Evolutionary conservation across 345 rosid genomes (phyloP).

Genomic region (Citrus reticulata): DNA sequence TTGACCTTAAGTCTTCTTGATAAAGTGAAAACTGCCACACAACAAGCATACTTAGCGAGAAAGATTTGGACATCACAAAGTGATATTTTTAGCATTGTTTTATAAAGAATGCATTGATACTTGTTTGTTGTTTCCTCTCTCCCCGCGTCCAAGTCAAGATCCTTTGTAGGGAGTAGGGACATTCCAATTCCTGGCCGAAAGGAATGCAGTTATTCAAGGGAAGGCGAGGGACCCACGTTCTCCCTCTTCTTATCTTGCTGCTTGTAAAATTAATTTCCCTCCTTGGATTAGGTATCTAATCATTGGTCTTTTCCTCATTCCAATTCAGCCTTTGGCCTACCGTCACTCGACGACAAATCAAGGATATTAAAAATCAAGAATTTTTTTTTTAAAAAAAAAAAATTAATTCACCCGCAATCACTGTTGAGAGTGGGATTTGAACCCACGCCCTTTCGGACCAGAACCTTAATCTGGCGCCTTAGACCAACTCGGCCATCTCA

Average conservation of each 20-base stretch:
- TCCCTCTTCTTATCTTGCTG: not conserved
- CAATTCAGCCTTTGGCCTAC: not conserved
- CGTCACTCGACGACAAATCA: not conserved
- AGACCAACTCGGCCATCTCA: constrained; percentile 99
- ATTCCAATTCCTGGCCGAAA: constrained; percentile 23
- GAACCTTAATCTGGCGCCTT: constrained; percentile 99
- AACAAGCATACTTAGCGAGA: not conserved
- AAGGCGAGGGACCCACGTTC: not conserved
- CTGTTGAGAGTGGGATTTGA: constrained; percentile 39
- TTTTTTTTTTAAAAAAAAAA: no score
- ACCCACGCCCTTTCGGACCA: constrained; percentile 99
- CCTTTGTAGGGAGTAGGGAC: not conserved
- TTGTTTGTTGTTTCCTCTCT: not conserved
- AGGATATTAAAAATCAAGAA: no score
- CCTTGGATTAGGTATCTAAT: not conserved
- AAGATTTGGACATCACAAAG: not conserved
- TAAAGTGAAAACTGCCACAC: not conserved
- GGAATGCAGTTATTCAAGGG: constrained; percentile 3
- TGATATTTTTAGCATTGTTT: not conserved
- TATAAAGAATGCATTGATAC: not conserved
- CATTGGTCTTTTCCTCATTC: not conserved
- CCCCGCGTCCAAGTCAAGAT: constrained; percentile 2
- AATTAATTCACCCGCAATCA: no score
- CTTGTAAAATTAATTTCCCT: not conserved
- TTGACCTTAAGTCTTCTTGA: not conserved